phyloP scores from a whole-genome alignment of 2,329 filamentous ascomycete species.

The Hypomyces perniciosus region DNA sequence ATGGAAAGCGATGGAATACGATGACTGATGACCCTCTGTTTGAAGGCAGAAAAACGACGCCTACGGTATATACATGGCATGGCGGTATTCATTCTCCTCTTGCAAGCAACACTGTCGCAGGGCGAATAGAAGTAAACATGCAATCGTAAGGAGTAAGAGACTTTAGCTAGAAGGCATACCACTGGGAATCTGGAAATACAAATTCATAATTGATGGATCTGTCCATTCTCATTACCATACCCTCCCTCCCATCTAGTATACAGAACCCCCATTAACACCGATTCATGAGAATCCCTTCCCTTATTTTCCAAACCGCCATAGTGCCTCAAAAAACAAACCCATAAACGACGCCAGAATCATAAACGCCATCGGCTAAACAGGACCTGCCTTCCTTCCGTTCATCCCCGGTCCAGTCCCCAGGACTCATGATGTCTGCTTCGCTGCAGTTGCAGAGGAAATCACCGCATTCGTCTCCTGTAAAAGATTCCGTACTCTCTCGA shows the following conservation, averaged over 20 bases:
- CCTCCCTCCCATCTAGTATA: background rate
- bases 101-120: background rate
- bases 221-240: background rate
- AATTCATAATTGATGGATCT: background rate
- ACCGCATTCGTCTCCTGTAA: constrained; percentile 35
- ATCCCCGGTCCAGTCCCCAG: background rate
- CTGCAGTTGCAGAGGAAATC: constrained; percentile 1
- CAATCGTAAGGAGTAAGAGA: background rate
- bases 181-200: background rate
- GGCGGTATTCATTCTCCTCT: background rate
- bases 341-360: too few relatives aligned
- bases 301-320: too few relatives aligned
- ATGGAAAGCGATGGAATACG: background rate
- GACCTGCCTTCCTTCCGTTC: too few relatives aligned
- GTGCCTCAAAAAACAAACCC: too few relatives aligned
- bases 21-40: background rate
- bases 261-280: too few relatives aligned
- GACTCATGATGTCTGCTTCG: background rate
- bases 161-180: too few relatives aligned
- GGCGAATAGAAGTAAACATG: background rate
- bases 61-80: background rate
- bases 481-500: constrained; percentile 63
- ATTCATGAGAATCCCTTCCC: too few relatives aligned
- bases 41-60: background rate
- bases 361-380: too few relatives aligned